phyloP scores from a whole-genome alignment of 1,284 basidiomycete species.

The Albatrellus sp. region DNA sequence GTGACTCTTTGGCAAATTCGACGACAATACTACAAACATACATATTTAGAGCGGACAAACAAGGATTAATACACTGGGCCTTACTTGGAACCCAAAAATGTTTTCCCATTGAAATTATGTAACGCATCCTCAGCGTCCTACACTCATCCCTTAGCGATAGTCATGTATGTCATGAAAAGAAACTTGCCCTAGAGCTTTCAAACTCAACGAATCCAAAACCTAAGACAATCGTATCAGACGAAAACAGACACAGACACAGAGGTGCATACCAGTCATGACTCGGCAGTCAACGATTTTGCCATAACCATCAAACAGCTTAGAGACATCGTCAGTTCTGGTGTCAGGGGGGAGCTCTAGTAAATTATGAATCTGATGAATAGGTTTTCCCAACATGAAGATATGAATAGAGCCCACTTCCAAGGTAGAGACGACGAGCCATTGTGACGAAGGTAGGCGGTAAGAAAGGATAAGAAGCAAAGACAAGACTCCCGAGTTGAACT shows the following conservation, averaged over 20 bases:
- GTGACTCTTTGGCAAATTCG: conserved; percentile 82
- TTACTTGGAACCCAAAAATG: conserved; percentile 80
- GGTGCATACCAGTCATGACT: conserved; percentile 75
- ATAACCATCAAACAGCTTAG: conserved; percentile 78
- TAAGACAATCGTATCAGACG: conserved; percentile 13
- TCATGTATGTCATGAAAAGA: conserved; percentile 1
- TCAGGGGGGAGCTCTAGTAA: conserved; percentile 63
- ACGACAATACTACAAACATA: conserved; percentile 62
- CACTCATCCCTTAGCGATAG: not conserved
- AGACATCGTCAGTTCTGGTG: conserved; percentile 66
- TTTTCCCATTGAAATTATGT: conserved; percentile 74
- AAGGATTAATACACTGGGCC: not conserved
- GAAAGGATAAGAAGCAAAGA: conserved; percentile 13
- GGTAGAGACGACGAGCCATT: conserved; percentile 75
- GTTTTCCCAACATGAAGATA: not conserved
- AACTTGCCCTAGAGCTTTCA: conserved; percentile 59
- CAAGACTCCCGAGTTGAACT: not conserved
- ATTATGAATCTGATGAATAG: not conserved
- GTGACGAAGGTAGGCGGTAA: conserved; percentile 26
- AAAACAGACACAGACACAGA: not conserved
- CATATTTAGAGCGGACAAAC: not conserved
- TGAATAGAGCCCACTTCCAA: conserved; percentile 49
- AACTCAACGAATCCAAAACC: conserved; percentile 95
- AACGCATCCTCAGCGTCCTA: conserved; percentile 91
- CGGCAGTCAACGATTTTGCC: conserved; percentile 83